These are phyloP conservation scores for Tubosaeta sp. DNA, from an alignment of 768 basidiomycete genomes.

Conservation along the genomic window DNA sequence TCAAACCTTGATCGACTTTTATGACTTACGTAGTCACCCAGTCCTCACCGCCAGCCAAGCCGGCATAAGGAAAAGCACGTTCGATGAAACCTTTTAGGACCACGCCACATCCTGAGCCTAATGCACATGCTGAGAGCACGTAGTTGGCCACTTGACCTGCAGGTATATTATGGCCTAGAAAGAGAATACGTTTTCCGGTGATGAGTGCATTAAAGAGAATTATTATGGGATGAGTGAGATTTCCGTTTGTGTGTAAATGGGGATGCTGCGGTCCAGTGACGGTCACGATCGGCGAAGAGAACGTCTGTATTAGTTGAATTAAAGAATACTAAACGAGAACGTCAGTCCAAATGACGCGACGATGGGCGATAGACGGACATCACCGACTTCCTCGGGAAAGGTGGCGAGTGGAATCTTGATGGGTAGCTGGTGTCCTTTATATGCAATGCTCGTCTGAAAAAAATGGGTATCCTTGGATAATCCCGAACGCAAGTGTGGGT, in stretches of 20 bases:
- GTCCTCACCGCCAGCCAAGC: constrained; percentile 81
- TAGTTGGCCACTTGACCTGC: constrained; percentile 88
- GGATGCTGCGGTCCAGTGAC: constrained; percentile 79
- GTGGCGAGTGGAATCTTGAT: constrained; percentile 88
- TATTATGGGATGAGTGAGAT: constrained; percentile 89
- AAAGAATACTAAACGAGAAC: constrained; percentile 70
- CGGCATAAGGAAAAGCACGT: constrained; percentile 93
- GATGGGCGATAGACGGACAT: constrained; percentile 52
- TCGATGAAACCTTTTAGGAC: constrained; percentile 83
- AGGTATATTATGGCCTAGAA: constrained; percentile 85
- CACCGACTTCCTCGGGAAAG: constrained; percentile 94
- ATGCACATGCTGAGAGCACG: constrained; percentile 90
- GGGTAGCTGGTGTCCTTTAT: constrained; percentile 79
- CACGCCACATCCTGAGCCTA: constrained; percentile 87
- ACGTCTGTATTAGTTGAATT: constrained; percentile 84
- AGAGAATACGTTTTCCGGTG: constrained; percentile 94
- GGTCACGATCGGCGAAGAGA: constrained; percentile 54
- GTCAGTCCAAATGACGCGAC: constrained; percentile 9
- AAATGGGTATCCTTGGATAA: constrained; percentile 88
- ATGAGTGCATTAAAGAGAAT: constrained; percentile 94
- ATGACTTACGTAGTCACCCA: constrained; percentile 79
- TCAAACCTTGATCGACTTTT: neutral
- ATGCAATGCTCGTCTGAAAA: constrained; percentile 80
- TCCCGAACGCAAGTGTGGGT: constrained; percentile 45
- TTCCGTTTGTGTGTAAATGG: constrained; percentile 90